Base-by-base conservation (phyloP, 2,329 filamentous ascomycete species). In the Metarhizium guizhouense region DNA sequence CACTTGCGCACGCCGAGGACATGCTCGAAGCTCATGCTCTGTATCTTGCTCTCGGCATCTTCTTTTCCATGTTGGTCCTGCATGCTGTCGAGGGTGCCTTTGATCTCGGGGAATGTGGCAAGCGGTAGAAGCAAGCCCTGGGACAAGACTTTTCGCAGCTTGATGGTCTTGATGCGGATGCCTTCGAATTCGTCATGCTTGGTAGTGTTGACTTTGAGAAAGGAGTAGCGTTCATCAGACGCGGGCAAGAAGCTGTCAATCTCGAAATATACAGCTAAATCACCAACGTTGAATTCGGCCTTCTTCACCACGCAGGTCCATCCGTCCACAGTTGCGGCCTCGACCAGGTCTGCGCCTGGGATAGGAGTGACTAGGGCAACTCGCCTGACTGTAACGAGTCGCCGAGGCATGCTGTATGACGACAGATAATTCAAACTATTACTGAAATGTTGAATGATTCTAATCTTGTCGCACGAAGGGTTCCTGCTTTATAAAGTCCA, bases 1-100 rank as follows among this genome's bases (percentile, higher is more conserved):
- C 54, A 64, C 49, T 65, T 65, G 36, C 51, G 47, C 10, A 65
- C 61, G 4, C 57, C 53, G 18, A 43, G 40, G 40, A 65, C 57
- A 14, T 58, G 51, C 49, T 65, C 63, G 29, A 64, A 65, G 11
- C 59, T 59, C 25, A 25, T 25, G 4, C 55, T 53, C 3, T 49
- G 54, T 25, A 60, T 30, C 29, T 49, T n/a, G 16, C n/a, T 6
- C 34, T 60, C 59, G 3, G 54, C 32, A 30, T 50, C 57, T 7
- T 45, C 45, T 4, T 43, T 11, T 1, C 42, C 57, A 11, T 64
- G 56, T 11, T 61, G 62, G 47, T 65, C n/a, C 7, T 13, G n/a
- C 13, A 25, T n/a, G n/a, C 20, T 29, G 8, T 25, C n/a, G 6
- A 13, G 13, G 5, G 13, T 25, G 43, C 6, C 25, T 25, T 25